A percentile compares a stretch with the other conserved stretches of the same genome.
Evolutionary conservation across 179 eudicot species (phyloP).

Genomic region (Kewa caespitosa): DNA sequence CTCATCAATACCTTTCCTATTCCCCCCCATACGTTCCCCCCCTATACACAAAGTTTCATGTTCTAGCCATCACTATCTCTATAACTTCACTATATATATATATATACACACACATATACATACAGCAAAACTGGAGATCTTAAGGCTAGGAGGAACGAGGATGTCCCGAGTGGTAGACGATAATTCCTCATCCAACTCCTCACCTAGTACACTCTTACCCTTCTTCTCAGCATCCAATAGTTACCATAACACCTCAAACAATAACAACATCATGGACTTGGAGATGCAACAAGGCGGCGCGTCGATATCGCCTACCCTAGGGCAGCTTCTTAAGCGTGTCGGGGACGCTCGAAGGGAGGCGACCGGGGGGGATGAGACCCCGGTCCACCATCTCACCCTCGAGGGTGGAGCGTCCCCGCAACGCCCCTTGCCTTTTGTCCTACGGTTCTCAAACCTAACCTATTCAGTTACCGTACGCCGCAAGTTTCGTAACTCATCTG

Average conservation of each 20-base stretch:
- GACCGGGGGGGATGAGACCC: conserved; percentile 78
- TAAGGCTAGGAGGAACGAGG: conserved; percentile 19
- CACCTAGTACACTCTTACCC: conserved; percentile 29
- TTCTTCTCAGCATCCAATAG: conserved; percentile 13
- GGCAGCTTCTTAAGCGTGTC: conserved; percentile 63
- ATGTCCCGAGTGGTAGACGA: conserved; percentile 67
- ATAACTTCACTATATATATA: background rate
- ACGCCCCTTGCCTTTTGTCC: conserved; percentile 60
- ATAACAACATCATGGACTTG: conserved; percentile 28
- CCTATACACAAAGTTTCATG: background rate
- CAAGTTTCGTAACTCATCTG: conserved; percentile 15
- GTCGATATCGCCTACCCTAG: conserved; percentile 61
- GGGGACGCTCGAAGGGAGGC: conserved; percentile 61
- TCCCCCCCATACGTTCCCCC: background rate
- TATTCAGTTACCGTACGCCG: conserved; percentile 42
- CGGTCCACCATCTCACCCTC: conserved; percentile 63
- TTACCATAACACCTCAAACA: background rate
- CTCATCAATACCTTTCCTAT: conserved; percentile 4
- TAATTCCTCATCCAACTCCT: conserved; percentile 29
- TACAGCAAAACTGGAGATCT: conserved; percentile 25
- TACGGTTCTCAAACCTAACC: conserved; percentile 39
- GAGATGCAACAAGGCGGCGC: conserved; percentile 9
- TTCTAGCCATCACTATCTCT: background rate
- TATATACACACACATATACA: background rate
- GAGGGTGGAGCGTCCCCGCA: conserved; percentile 37